These are phyloP conservation scores for Stachybotrys chartarum DNA, from an alignment of 2,329 filamentous ascomycete genomes.

Conservation along the genomic window DNA sequence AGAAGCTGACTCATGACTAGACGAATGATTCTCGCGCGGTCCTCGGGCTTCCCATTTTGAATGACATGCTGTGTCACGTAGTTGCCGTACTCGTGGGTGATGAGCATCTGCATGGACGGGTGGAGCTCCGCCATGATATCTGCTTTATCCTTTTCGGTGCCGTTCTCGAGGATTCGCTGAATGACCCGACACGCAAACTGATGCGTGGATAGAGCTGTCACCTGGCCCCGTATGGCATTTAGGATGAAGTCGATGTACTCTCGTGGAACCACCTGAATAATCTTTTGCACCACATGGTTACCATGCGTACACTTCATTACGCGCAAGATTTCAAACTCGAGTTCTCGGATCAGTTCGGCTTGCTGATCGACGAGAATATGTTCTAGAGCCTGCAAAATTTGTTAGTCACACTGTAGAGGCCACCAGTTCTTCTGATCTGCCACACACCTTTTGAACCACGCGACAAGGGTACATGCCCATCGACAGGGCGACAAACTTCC, in stretches of 20 bases:
- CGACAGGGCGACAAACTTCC: conserved; percentile 72
- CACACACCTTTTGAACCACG: conserved; percentile 81
- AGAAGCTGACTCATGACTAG: conserved; percentile 68
- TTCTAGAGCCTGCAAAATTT: conserved; percentile 61
- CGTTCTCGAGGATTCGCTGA: conserved; percentile 83
- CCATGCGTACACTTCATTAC: conserved; percentile 85
- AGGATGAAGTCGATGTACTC: conserved; percentile 82
- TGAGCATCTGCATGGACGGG: conserved; percentile 60
- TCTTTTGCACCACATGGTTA: conserved; percentile 94
- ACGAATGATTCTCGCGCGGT: conserved; percentile 65
- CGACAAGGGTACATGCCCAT: conserved; percentile 89
- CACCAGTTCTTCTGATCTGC: not conserved
- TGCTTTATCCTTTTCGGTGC: conserved; percentile 62
- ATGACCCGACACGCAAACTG: conserved; percentile 88
- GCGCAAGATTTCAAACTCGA: conserved; percentile 66
- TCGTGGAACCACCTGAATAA: conserved; percentile 72
- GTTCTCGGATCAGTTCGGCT: conserved; percentile 72
- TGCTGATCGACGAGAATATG: conserved; percentile 91
- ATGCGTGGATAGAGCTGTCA: conserved; percentile 68
- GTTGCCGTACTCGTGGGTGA: conserved; percentile 87
- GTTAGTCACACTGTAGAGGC: conserved; percentile 13
- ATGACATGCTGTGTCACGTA: conserved; percentile 95
- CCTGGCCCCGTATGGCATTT: conserved; percentile 67
- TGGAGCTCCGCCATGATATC: conserved; percentile 75
- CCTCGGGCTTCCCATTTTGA: conserved; percentile 63